Conservation (phyloP, 768 basidiomycete genomes). For the Boletus rubroflammeus region DNA sequence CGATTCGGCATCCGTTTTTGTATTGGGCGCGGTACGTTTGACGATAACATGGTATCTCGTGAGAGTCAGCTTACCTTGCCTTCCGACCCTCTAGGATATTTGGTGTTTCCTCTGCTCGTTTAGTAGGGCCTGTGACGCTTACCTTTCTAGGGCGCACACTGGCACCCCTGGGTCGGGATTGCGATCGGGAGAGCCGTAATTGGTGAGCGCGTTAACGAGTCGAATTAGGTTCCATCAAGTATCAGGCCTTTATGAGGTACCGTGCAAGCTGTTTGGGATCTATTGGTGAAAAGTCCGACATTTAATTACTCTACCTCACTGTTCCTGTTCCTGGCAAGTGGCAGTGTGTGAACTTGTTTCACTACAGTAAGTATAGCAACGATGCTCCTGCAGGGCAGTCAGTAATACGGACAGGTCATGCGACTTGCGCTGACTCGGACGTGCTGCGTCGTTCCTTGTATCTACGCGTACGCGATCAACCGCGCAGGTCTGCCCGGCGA, state of each 20-base stretch:
- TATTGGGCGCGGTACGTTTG: background rate
- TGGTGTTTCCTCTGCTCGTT: no score
- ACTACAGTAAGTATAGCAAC: no score
- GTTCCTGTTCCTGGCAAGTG: no score
- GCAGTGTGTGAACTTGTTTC: background rate
- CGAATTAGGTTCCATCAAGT: background rate
- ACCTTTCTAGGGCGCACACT: background rate
- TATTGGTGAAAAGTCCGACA: background rate
- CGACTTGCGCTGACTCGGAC: background rate
- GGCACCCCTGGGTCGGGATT: no score
- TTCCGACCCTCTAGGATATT: background rate
- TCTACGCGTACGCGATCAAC: slow-evolving; percentile 15
- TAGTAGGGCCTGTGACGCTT: background rate
- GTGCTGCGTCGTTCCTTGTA: slow-evolving; percentile 1
- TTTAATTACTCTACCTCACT: no score
- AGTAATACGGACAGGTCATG: background rate
- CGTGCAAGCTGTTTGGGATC: background rate
- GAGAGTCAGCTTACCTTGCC: background rate
- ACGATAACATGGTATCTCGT: background rate
- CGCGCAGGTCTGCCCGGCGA: background rate
- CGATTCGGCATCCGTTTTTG: background rate
- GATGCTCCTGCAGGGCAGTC: background rate
- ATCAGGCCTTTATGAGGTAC: no score
- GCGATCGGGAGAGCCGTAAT: no score
- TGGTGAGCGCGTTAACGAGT: background rate